phyloP scores from a whole-genome alignment of 768 basidiomycete species.

The Lepiota venenata region DNA sequence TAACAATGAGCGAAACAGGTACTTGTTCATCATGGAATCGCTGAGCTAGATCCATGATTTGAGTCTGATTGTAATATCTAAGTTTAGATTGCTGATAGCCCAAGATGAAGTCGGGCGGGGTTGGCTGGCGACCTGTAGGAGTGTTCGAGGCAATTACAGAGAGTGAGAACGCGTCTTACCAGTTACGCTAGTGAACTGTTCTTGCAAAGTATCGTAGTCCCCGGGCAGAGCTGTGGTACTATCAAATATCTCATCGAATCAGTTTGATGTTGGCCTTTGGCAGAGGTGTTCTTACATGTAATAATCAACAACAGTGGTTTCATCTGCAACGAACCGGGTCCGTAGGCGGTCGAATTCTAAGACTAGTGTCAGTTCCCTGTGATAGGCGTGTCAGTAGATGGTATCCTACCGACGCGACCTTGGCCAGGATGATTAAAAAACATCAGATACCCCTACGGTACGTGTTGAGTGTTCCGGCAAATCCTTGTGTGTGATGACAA shows the following conservation, averaged over 20 bases:
- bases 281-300: conserved; percentile 22
- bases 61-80: conserved; percentile 33
- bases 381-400: background rate
- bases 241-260: background rate
- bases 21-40: conserved; percentile 33
- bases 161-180: conserved; percentile 16
- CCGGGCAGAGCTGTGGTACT: conserved; percentile 32
- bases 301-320: conserved; percentile 32
- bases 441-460: conserved; percentile 28
- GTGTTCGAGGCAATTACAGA: background rate
- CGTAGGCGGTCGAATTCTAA: conserved; percentile 29
- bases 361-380: background rate
- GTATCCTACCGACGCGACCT: conserved; percentile 26
- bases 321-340: conserved; percentile 28
- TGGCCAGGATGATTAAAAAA: conserved; percentile 35
- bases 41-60: conserved; percentile 31
- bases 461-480: background rate
- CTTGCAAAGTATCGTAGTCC: conserved; percentile 32
- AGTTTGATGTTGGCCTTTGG: background rate
- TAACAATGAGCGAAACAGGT: conserved; percentile 31
- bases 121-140: conserved; percentile 29
- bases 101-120: conserved; percentile 31
- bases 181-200: conserved; percentile 33
- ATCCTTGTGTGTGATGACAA: background rate
- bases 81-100: conserved; percentile 36